A percentile compares a stretch with the other conserved stretches of the same genome.
Conservation (phyloP, 1,284 basidiomycete genomes). For the Psilocybe mexicana region DNA sequence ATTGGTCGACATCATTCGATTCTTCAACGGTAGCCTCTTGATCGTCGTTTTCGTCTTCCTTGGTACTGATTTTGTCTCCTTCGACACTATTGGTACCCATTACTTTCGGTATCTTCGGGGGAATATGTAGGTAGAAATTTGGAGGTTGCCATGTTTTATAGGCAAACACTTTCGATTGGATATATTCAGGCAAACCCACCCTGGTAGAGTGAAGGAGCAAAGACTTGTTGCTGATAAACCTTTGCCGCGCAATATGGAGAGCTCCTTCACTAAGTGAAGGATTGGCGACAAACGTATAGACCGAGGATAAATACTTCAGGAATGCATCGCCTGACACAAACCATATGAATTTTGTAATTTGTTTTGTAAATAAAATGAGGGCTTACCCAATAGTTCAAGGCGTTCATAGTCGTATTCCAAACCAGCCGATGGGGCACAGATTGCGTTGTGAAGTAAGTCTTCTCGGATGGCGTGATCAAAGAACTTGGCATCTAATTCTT, state of each 20-base stretch:
- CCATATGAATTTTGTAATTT: not conserved
- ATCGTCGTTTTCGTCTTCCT: not conserved
- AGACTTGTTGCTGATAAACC: constrained; percentile 72
- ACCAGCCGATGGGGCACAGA: constrained; percentile 66
- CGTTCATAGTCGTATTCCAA: constrained; percentile 78
- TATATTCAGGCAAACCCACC: constrained; percentile 63
- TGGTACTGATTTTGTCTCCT: not conserved
- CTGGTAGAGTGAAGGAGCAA: constrained; percentile 56
- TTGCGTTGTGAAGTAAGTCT: constrained; percentile 59
- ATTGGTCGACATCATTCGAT: not conserved
- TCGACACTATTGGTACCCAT: constrained; percentile 2
- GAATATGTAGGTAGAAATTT: constrained; percentile 19
- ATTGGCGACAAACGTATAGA: constrained; percentile 70
- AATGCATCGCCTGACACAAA: constrained; percentile 67
- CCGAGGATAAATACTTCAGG: constrained; percentile 74
- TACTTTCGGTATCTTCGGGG: constrained; percentile 16
- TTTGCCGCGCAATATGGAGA: constrained; percentile 62
- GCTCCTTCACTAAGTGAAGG: constrained; percentile 62
- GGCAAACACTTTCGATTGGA: constrained; percentile 71
- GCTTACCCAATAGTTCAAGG: constrained; percentile 72
- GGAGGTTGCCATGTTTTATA: constrained; percentile 63
- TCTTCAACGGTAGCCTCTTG: not conserved
- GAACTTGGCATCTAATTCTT: constrained; percentile 71
- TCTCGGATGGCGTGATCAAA: constrained; percentile 65
- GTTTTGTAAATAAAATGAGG: not conserved